A percentile compares a stretch with the other conserved stretches of the same genome.
These are phyloP conservation scores for Pyracantha coccinea DNA, from an alignment of 331 rosid species.

Conservation along the genomic window DNA sequence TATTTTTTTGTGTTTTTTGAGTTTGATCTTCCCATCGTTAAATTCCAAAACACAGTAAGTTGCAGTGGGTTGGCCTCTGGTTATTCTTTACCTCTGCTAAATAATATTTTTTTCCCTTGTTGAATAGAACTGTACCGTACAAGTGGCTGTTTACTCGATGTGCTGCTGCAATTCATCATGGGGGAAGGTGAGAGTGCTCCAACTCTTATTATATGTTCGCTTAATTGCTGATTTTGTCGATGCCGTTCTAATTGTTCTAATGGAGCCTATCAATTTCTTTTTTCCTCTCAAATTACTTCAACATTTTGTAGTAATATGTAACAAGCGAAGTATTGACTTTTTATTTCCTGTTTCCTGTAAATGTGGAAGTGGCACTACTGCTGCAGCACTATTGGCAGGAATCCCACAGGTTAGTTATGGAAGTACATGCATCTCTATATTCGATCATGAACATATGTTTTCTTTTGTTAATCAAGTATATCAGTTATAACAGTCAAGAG, in stretches of 20 bases:
- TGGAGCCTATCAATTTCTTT: background rate
- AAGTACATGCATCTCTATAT: background rate
- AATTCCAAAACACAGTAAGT: background rate
- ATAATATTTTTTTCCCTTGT: constrained; percentile 3
- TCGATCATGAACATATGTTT: background rate
- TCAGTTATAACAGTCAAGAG: background rate
- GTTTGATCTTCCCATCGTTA: background rate
- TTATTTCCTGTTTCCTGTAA: constrained; percentile 15
- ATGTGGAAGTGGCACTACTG: constrained; percentile 67
- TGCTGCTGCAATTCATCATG: constrained; percentile 72
- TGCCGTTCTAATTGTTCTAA: background rate
- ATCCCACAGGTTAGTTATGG: constrained; percentile 63
- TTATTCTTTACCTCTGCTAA: background rate
- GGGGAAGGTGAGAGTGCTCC: constrained; percentile 64
- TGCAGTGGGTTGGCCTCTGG: background rate
- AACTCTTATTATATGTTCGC: background rate
- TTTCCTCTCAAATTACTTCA: background rate
- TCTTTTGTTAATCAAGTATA: background rate
- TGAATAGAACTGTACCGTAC: constrained; percentile 54
- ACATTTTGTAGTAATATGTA: constrained; percentile 4
- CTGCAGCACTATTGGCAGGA: constrained; percentile 70
- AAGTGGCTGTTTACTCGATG: constrained; percentile 65
- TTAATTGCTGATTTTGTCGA: background rate
- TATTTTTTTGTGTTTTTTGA: too few species aligned
- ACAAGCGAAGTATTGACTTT: constrained; percentile 6